phyloP scores from a whole-genome alignment of 441 rosid genomes.

The Omphalea diandra region DNA sequence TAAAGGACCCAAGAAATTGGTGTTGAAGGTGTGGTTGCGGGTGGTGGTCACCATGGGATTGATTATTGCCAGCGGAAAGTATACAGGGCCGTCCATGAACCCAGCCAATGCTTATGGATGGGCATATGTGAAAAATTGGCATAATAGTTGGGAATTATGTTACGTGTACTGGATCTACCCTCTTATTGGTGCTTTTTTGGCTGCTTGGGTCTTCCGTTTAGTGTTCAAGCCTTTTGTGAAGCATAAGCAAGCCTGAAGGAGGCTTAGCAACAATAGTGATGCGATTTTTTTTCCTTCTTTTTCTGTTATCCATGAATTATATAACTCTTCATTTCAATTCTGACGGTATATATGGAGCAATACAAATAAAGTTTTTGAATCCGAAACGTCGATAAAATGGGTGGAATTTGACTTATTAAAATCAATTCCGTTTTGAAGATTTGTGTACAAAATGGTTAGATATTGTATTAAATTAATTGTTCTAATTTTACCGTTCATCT shows the following conservation, averaged over 20 bases:
- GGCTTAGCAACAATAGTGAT: no score
- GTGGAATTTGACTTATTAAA: no score
- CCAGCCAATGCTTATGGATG: conserved; percentile 92
- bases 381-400: no score
- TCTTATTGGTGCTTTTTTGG: conserved; percentile 60
- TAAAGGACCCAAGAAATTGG: conserved; percentile 52
- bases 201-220: conserved; percentile 57
- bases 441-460: no score
- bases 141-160: conserved; percentile 76
- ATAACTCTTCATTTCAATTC: no score
- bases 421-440: no score
- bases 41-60: conserved; percentile 48
- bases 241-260: conserved; percentile 24
- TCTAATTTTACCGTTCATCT: no score
- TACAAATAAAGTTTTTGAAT: no score
- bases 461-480: no score
- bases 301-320: no score
- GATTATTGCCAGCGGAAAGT: conserved; percentile 43
- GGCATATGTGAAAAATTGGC: conserved; percentile 73
- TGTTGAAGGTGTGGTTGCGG: conserved; percentile 49
- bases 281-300: no score
- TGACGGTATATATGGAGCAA: no score
- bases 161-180: conserved; percentile 89
- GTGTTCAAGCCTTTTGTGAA: conserved; percentile 32
- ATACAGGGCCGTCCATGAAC: conserved; percentile 78